Base-by-base conservation (phyloP, 2,329 filamentous ascomycete genomes). In the Clarireedia hainanense region DNA sequence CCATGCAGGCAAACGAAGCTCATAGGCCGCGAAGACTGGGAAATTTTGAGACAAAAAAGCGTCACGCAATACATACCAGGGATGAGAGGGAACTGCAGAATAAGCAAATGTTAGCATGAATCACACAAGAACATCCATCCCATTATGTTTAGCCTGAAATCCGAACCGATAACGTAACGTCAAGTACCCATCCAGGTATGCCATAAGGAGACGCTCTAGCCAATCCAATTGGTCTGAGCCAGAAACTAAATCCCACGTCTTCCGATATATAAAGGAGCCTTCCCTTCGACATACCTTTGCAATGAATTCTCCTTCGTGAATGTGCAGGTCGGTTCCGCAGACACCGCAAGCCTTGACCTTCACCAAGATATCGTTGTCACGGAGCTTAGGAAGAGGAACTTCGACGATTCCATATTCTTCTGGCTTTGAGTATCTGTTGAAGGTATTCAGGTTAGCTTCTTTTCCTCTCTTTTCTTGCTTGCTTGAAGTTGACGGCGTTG, bases 261-360 rank as follows among this genome's bases (percentile, higher is more conserved):
- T 49, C 10, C 36, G 36, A 57, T 58, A 62, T 64, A 62, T 60
- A 60, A 60, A 58, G 54, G 56, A 17, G 14, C 26, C n/a, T 14
- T 27, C 9, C 10, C 36, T 50, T 26, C 34, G 48, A 56, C 71
- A 58, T 69, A 76, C 75, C 71, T 77, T 76, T 65, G 76, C 75
- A 64, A 78, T 72, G 63, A 88, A 88, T 71, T 87, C 83, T 65
- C 84, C 85, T 69, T 86, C 80, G 66, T 87, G 83, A 64, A 83
- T 84, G 65, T 84, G 80, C 68, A 74, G 60, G 60, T 64, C 64
- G 55, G 71, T 73, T 61, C 71, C 71, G 50, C 67, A 84, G 59
- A 84, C 80, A 73, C 81, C 81, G 63, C 80, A 84, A 55, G 80
- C 83, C 72, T 85, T 85, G 66, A 86, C 83, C 72, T 86, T 83